phyloP scores from a whole-genome alignment of 1,284 basidiomycete species.

The Salmacisia buchloeana region DNA sequence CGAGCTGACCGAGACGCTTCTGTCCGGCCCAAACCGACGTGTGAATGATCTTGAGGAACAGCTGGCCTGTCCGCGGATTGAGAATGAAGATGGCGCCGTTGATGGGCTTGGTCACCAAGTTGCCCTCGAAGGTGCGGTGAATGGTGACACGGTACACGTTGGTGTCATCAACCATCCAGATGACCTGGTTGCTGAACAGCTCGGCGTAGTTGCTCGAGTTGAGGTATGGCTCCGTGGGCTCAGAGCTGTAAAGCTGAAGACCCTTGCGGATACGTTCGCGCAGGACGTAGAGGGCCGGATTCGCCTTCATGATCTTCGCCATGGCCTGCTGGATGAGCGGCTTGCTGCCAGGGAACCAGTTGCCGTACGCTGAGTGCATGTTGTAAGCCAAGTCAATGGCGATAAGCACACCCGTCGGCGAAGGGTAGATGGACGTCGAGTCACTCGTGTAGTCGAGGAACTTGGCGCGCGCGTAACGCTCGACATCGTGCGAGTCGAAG shows the following conservation, averaged over 20 bases:
- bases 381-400: slow-evolving; percentile 98
- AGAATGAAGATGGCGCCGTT: slow-evolving; percentile 99
- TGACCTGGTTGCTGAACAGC: slow-evolving; percentile 98
- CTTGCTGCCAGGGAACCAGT: slow-evolving; percentile 99
- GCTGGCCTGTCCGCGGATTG: slow-evolving; percentile 95
- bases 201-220: slow-evolving; percentile 96
- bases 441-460: slow-evolving; percentile 81
- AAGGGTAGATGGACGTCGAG: slow-evolving; percentile 90
- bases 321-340: slow-evolving; percentile 97
- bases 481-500: slow-evolving; percentile 78
- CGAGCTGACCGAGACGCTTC: slow-evolving; percentile 97
- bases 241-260: slow-evolving; percentile 95
- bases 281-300: slow-evolving; percentile 94
- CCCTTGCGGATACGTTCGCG: slow-evolving; percentile 98
- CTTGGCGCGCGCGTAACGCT: slow-evolving; percentile 90
- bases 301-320: slow-evolving; percentile 99
- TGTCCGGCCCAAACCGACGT: slow-evolving; percentile 99
- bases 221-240: slow-evolving; percentile 97
- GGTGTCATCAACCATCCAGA: slow-evolving; percentile 99
- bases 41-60: slow-evolving; percentile 99
- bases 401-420: slow-evolving; percentile 95
- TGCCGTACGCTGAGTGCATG: slow-evolving; percentile 96
- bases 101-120: slow-evolving; percentile 99
- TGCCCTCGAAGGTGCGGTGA: slow-evolving; percentile 99
- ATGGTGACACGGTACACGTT: slow-evolving; percentile 99